Conservation (phyloP, 768 basidiomycete genomes). For the Rhizopogon salebrosus region DNA sequence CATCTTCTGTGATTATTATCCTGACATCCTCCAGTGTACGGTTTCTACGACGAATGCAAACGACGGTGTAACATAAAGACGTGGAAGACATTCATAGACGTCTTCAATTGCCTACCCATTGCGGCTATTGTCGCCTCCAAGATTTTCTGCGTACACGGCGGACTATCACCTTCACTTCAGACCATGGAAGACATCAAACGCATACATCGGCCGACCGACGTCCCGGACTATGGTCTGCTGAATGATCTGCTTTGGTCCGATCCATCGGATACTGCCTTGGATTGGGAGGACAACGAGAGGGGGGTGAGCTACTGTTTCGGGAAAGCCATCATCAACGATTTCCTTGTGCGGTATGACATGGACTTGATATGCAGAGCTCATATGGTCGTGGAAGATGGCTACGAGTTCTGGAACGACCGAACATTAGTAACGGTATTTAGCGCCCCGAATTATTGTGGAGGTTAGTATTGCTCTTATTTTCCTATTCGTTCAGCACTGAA, state of each 20-base stretch:
- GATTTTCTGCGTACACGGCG: slow-evolving; percentile 98
- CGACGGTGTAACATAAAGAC: slow-evolving; percentile 99
- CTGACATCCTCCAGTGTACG: slow-evolving; percentile 64
- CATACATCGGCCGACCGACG: slow-evolving; percentile 96
- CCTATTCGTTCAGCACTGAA: slow-evolving; percentile 7
- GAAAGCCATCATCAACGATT: slow-evolving; percentile 94
- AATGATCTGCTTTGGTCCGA: slow-evolving; percentile 99
- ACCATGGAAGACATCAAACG: slow-evolving; percentile 99
- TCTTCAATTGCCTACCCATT: slow-evolving; percentile 98
- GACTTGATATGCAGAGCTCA: slow-evolving; percentile 99
- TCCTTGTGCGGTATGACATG: slow-evolving; percentile 94
- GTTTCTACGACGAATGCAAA: slow-evolving; percentile 99
- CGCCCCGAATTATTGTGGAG: slow-evolving; percentile 95
- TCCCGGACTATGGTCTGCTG: slow-evolving; percentile 95
- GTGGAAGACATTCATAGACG: slow-evolving; percentile 99
- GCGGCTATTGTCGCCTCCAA: slow-evolving; percentile 98
- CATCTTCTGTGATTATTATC: slow-evolving; percentile 16
- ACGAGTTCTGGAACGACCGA: slow-evolving; percentile 99
- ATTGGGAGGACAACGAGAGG: slow-evolving; percentile 99
- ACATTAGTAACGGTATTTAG: slow-evolving; percentile 98
- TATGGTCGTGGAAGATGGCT: slow-evolving; percentile 99
- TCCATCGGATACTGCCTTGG: slow-evolving; percentile 93
- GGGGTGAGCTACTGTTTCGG: slow-evolving; percentile 99
- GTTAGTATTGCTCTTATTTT: slow-evolving; percentile 41
- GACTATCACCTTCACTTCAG: slow-evolving; percentile 87